A percentile compares a stretch with the other conserved stretches of the same genome.
Conservation (phyloP, 202 grass and related monocot species). For the Eragrostis tef region DNA sequence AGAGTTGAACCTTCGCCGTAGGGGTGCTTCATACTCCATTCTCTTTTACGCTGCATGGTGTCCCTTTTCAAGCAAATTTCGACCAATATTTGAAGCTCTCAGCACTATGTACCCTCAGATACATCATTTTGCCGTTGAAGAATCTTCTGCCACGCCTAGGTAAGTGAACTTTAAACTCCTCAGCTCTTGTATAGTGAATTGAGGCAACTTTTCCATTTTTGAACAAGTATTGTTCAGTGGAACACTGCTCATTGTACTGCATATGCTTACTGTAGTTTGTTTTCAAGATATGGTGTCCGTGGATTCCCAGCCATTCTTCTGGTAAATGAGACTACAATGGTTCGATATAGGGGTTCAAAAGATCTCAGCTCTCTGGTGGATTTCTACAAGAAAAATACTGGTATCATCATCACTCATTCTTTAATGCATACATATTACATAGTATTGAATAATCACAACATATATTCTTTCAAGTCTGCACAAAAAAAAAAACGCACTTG, state of each 20-base stretch:
- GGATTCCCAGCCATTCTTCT: constrained; percentile 82
- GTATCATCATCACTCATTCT: constrained; percentile 47
- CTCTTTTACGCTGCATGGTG: constrained; percentile 92
- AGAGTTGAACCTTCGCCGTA: constrained; percentile 56
- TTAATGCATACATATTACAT: constrained; percentile 1
- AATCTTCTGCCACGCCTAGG: constrained; percentile 77
- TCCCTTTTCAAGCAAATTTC: constrained; percentile 76
- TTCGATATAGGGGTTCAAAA: constrained; percentile 65
- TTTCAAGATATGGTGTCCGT: constrained; percentile 86
- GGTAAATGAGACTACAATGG: constrained; percentile 57
- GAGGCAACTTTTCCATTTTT: constrained; percentile 7
- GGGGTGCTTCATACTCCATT: constrained; percentile 60
- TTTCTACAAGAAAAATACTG: constrained; percentile 87
- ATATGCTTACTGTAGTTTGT: constrained; percentile 70
- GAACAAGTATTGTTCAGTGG: constrained; percentile 9
- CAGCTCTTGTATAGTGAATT: constrained; percentile 15
- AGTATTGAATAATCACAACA: background rate
- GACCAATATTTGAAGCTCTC: constrained; percentile 75
- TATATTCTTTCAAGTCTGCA: background rate
- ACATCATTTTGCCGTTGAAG: constrained; percentile 81
- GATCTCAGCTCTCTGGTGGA: constrained; percentile 67
- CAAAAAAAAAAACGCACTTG: background rate
- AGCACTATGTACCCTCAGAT: constrained; percentile 94
- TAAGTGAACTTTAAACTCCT: constrained; percentile 40
- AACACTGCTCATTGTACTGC: constrained; percentile 30